phyloP scores from a whole-genome alignment of 352 stramenopile genomes.

The Phytopythium chamaehyphon region DNA sequence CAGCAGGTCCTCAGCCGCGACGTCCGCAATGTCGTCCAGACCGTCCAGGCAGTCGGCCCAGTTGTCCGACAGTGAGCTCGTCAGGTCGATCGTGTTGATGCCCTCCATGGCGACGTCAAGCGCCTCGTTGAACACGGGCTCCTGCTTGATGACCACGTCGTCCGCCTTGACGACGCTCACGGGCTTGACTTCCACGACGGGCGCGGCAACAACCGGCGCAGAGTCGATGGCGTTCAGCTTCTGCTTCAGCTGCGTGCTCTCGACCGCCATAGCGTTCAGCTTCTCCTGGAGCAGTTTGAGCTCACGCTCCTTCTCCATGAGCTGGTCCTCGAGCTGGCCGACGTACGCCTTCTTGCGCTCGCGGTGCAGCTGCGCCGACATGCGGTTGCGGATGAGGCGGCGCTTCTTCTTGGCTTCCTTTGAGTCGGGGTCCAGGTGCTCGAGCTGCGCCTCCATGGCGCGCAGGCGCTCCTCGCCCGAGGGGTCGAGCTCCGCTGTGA shows the following conservation, averaged over 20 bases:
- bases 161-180: conserved; percentile 8
- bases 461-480: conserved; percentile 75
- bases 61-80: conserved; percentile 18
- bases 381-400: conserved; percentile 83
- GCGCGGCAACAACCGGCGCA: conserved; percentile 18
- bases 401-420: conserved; percentile 90
- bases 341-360: conserved; percentile 89
- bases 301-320: conserved; percentile 78
- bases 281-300: conserved; percentile 74
- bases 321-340: conserved; percentile 78
- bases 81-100: conserved; percentile 21
- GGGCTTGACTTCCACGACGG: conserved; percentile 29
- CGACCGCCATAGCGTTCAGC: conserved; percentile 60
- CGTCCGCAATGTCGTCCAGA: conserved; percentile 52
- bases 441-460: conserved; percentile 79
- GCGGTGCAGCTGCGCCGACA: conserved; percentile 84
- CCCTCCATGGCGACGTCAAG: conserved; percentile 22
- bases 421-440: conserved; percentile 81
- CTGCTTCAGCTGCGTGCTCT: conserved; percentile 62
- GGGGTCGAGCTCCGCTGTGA: conserved; percentile 49
- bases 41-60: conserved; percentile 58
- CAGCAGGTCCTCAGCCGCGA: conserved; percentile 64
- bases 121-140: conserved; percentile 34
- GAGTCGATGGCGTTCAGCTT: conserved; percentile 21
- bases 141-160: conserved; percentile 56